Conservation (phyloP, 805 yeast genomes). For the Saccharomycopsis sp. region DNA sequence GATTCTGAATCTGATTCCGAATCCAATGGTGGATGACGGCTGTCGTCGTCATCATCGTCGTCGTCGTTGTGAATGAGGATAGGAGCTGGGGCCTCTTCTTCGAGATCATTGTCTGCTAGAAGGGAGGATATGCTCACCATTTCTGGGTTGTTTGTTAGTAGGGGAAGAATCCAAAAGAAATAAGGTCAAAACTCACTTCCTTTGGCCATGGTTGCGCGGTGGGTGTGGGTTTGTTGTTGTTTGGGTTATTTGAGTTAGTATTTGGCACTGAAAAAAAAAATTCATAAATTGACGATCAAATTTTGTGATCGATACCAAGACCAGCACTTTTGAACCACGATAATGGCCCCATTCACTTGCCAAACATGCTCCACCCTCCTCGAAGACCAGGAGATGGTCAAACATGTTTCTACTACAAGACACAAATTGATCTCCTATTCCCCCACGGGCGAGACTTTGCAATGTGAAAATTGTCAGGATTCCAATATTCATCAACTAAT, state of each 20-base stretch:
- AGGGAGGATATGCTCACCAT: slow-evolving; percentile 17
- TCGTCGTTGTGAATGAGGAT: neutral
- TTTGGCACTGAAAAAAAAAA: too few species aligned
- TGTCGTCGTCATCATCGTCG: neutral
- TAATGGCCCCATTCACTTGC: slow-evolving; percentile 25
- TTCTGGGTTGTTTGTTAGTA: slow-evolving; percentile 1
- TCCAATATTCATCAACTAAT: slow-evolving; percentile 42
- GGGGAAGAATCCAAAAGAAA: too few species aligned
- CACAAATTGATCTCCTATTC: slow-evolving; percentile 36
- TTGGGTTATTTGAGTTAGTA: too few species aligned
- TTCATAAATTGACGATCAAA: too few species aligned
- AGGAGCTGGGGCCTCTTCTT: neutral
- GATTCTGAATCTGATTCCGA: too few species aligned
- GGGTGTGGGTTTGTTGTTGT: too few species aligned
- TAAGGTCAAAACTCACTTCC: neutral
- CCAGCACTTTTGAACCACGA: too few species aligned
- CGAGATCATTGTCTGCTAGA: slow-evolving; percentile 2
- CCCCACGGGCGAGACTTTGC: slow-evolving; percentile 30
- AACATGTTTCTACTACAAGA: slow-evolving; percentile 42
- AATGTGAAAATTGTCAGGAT: slow-evolving; percentile 48
- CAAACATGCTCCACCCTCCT: slow-evolving; percentile 32
- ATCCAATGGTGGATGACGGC: too few species aligned
- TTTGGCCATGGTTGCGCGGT: too few species aligned
- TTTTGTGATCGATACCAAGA: too few species aligned
- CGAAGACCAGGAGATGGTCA: slow-evolving; percentile 33